Evolutionary conservation across 2,329 filamentous ascomycete genomes (phyloP).

Genomic region (Venturia aucupariae): DNA sequence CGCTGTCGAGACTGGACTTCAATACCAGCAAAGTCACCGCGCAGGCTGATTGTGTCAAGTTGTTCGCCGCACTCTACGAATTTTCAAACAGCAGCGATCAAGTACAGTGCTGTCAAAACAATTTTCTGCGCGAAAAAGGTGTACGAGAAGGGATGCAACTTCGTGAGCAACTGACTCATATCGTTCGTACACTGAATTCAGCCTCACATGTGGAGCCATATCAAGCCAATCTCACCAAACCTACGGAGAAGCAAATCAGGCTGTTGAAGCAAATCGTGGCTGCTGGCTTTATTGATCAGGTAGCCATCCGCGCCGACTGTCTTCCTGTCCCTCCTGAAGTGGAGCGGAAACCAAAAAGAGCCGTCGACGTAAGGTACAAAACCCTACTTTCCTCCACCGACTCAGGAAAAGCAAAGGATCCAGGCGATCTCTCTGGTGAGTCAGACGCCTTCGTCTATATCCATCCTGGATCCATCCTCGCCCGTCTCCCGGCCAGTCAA

Average conservation of each 20-base stretch:
- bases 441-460: slow-evolving; percentile 68
- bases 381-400: slow-evolving; percentile 61
- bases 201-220: slow-evolving; percentile 31
- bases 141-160: slow-evolving; percentile 81
- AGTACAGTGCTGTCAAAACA: slow-evolving; percentile 68
- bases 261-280: slow-evolving; percentile 86
- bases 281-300: slow-evolving; percentile 85
- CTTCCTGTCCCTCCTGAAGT: slow-evolving; percentile 61
- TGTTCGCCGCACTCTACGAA: slow-evolving; percentile 79
- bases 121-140: slow-evolving; percentile 80
- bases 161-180: slow-evolving; percentile 61
- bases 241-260: slow-evolving; percentile 57
- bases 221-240: slow-evolving; percentile 41
- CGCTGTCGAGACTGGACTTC: slow-evolving; percentile 73
- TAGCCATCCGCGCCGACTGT: slow-evolving; percentile 87
- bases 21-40: slow-evolving; percentile 25
- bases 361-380: slow-evolving; percentile 85
- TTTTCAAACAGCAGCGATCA: slow-evolving; percentile 54
- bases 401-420: slow-evolving; percentile 20
- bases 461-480: slow-evolving; percentile 74
- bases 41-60: slow-evolving; percentile 73
- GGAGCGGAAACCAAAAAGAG: slow-evolving; percentile 63
- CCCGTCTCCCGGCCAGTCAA: slow-evolving; percentile 56
- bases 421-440: slow-evolving; percentile 29
- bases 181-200: slow-evolving; percentile 67